Conservation (phyloP, 768 basidiomycete species). For the Polyporus arcularius region DNA sequence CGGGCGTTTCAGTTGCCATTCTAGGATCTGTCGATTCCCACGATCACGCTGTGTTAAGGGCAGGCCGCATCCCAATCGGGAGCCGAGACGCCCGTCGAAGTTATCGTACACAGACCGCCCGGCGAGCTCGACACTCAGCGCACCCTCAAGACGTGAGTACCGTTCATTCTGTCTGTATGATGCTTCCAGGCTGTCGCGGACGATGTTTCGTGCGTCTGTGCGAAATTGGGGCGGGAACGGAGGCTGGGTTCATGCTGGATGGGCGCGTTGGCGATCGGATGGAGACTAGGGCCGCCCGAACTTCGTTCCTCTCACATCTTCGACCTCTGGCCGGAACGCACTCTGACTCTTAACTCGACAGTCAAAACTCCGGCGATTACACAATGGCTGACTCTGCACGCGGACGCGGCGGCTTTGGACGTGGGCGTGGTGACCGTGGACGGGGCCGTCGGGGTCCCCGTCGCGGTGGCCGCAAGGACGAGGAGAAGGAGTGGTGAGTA, state of each 20-base stretch:
- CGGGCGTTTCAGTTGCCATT: background rate
- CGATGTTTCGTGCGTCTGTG: background rate
- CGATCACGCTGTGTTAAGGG: conserved; percentile 6
- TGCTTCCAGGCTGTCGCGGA: background rate
- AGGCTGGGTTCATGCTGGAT: conserved; percentile 17
- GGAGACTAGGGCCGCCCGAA: background rate
- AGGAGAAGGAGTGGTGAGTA: conserved; percentile 98
- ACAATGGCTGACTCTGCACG: conserved; percentile 82
- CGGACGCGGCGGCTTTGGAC: conserved; percentile 81
- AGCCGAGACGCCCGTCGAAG: conserved; percentile 11
- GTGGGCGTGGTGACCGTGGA: conserved; percentile 80
- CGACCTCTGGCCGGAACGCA: background rate
- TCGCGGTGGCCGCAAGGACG: conserved; percentile 97
- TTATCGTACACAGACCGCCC: conserved; percentile 23
- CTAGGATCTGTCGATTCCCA: background rate
- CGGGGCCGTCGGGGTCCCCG: conserved; percentile 78
- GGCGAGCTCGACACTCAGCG: conserved; percentile 30
- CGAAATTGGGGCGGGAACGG: background rate
- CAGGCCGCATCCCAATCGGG: conserved; percentile 15
- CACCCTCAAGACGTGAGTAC: conserved; percentile 43
- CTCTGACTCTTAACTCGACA: conserved; percentile 8
- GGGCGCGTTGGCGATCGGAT: conserved; percentile 10
- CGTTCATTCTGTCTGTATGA: conserved; percentile 12
- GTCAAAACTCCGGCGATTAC: conserved; percentile 25
- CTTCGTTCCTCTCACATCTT: conserved; percentile 2